Conservation (phyloP, 371 early-diverging fungal species). For the Circinella minor region DNA sequence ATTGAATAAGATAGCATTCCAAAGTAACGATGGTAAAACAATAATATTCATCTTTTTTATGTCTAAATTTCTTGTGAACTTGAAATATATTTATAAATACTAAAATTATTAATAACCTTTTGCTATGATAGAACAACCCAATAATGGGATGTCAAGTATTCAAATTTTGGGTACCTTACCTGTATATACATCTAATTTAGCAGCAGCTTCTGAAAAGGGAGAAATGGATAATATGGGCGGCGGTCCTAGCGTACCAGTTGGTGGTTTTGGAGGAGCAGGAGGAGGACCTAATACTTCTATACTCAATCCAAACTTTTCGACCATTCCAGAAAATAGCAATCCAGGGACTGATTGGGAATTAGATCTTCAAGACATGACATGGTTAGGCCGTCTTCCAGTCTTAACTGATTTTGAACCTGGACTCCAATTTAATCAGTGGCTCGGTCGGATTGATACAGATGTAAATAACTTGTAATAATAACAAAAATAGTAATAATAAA, state of each 20-base stretch:
- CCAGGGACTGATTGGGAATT: conserved; percentile 23
- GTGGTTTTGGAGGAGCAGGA: neutral
- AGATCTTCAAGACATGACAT: conserved; percentile 32
- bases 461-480: conserved; percentile 14
- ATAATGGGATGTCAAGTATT: conserved; percentile 27
- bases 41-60: too few relatives aligned
- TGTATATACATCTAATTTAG: conserved; percentile 15
- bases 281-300: neutral
- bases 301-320: neutral
- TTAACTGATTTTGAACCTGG: conserved; percentile 33
- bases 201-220: neutral
- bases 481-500: neutral
- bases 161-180: conserved; percentile 31
- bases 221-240: neutral
- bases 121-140: conserved; percentile 11
- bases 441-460: conserved; percentile 22
- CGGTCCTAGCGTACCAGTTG: neutral
- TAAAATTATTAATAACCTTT: neutral
- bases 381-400: conserved; percentile 34
- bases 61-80: too few relatives aligned
- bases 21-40: conserved; percentile 22
- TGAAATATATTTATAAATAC: neutral
- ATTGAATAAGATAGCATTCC: conserved; percentile 27
- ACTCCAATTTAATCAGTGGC: conserved; percentile 26
- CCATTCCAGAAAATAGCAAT: neutral